Conservation (phyloP, 768 basidiomycete species). For the Ephemerocybe angulata region DNA sequence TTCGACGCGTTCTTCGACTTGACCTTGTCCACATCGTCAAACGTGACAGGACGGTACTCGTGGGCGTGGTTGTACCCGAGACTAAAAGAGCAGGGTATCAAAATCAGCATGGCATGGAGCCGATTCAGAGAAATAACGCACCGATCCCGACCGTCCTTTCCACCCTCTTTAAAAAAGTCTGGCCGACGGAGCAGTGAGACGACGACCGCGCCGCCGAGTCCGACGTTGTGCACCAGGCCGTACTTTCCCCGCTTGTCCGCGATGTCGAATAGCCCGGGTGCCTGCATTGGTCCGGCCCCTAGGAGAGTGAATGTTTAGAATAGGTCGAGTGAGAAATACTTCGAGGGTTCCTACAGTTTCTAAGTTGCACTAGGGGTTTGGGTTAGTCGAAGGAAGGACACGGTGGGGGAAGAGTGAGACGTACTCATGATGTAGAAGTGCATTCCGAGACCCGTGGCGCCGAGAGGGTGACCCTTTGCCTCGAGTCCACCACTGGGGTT, state of each 20-base stretch:
- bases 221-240: slow-evolving; percentile 80
- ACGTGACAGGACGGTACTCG: slow-evolving; percentile 59
- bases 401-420: slow-evolving; percentile 19
- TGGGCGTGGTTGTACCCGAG: slow-evolving; percentile 80
- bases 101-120: not conserved
- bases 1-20: slow-evolving; percentile 54
- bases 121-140: slow-evolving; percentile 19
- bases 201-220: slow-evolving; percentile 77
- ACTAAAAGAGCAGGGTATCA: slow-evolving; percentile 36
- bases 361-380: slow-evolving; percentile 67
- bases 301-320: not conserved
- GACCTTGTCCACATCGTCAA: slow-evolving; percentile 68
- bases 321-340: not conserved
- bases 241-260: slow-evolving; percentile 70
- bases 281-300: slow-evolving; percentile 89
- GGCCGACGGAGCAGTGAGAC: slow-evolving; percentile 74
- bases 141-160: slow-evolving; percentile 66
- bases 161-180: slow-evolving; percentile 68
- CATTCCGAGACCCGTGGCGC: slow-evolving; percentile 82
- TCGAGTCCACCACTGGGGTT: slow-evolving; percentile 86
- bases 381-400: slow-evolving; percentile 1
- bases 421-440: slow-evolving; percentile 81
- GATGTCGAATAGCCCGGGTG: slow-evolving; percentile 59
- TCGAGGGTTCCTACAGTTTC: slow-evolving; percentile 48
- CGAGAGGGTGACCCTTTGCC: slow-evolving; percentile 85